Evolutionary conservation across 192 early-diverging fungal species (phyloP).

Genomic region (Allomyces javanicus): DNA sequence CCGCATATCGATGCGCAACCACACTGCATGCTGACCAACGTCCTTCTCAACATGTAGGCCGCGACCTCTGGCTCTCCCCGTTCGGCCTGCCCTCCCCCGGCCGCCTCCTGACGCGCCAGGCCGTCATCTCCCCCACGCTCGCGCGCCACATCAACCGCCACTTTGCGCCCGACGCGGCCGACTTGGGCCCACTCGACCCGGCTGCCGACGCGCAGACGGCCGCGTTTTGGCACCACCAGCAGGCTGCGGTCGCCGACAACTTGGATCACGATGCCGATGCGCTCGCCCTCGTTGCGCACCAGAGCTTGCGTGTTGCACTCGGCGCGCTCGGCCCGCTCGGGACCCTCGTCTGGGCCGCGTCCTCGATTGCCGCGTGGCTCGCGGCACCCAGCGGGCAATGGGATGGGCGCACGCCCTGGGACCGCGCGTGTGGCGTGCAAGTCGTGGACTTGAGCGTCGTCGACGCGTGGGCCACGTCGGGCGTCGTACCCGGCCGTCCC

Average conservation of each 20-base stretch:
- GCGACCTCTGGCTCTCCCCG: neutral
- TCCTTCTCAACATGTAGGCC: neutral
- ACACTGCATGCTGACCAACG: no score
- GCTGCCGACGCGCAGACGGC: neutral
- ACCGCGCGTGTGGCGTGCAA: neutral
- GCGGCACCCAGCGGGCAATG: neutral
- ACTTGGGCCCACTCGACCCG: neutral
- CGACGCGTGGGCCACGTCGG: neutral
- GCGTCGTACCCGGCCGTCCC: neutral
- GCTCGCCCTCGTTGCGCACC: neutral
- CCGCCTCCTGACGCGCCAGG: neutral
- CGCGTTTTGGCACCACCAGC: neutral
- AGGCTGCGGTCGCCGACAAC: neutral
- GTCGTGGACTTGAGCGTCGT: neutral
- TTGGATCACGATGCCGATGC: neutral
- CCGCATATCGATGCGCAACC: no score
- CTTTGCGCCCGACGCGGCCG: neutral
- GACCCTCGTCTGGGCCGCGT: neutral
- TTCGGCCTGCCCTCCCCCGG: neutral
- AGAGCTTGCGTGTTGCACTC: neutral
- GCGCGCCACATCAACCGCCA: neutral
- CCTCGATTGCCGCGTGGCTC: neutral
- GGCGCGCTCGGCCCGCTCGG: neutral
- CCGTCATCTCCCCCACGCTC: neutral
- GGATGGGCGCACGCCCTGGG: neutral